Evolutionary conservation across 2,329 filamentous ascomycete species (phyloP).

Genomic region (Gliomastix tumulicola): DNA sequence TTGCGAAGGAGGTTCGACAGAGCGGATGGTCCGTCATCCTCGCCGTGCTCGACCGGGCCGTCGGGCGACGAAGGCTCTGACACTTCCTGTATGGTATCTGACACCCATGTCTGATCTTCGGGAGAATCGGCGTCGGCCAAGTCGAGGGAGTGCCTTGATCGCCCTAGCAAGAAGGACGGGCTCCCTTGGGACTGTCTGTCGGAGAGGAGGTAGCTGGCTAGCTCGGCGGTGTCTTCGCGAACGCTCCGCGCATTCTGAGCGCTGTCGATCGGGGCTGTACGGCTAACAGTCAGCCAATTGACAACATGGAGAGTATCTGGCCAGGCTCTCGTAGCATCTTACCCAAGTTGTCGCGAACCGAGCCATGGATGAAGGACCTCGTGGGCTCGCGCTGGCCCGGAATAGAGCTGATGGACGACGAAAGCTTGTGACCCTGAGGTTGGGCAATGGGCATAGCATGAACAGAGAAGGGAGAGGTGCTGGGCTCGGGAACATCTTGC

Average conservation of each 20-base stretch:
- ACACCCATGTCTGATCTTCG: constrained; percentile 10
- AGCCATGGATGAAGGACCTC: constrained; percentile 64
- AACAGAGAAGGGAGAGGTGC: constrained; percentile 11
- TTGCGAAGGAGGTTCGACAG: constrained; percentile 35
- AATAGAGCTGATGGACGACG: constrained; percentile 27
- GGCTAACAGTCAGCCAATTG: neutral
- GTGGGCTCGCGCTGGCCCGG: constrained; percentile 55
- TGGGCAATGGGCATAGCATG: constrained; percentile 6
- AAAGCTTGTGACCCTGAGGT: constrained; percentile 21
- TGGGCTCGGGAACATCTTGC: constrained; percentile 12
- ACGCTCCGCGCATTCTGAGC: constrained; percentile 71
- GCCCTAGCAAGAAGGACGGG: constrained; percentile 39
- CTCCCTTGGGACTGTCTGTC: constrained; percentile 42
- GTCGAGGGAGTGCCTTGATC: constrained; percentile 18
- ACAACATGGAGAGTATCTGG: neutral
- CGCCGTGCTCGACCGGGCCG: neutral
- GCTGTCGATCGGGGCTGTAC: constrained; percentile 52
- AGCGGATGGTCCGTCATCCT: constrained; percentile 27
- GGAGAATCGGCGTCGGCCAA: constrained; percentile 10
- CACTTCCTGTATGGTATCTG: constrained; percentile 53
- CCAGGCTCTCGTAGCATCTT: no score
- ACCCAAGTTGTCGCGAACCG: constrained; percentile 54
- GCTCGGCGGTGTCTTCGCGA: constrained; percentile 78
- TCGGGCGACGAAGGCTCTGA: constrained; percentile 49
- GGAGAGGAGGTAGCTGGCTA: constrained; percentile 75